phyloP scores from a whole-genome alignment of 352 stramenopile genomes.

The Phytophthora uliginosa region DNA sequence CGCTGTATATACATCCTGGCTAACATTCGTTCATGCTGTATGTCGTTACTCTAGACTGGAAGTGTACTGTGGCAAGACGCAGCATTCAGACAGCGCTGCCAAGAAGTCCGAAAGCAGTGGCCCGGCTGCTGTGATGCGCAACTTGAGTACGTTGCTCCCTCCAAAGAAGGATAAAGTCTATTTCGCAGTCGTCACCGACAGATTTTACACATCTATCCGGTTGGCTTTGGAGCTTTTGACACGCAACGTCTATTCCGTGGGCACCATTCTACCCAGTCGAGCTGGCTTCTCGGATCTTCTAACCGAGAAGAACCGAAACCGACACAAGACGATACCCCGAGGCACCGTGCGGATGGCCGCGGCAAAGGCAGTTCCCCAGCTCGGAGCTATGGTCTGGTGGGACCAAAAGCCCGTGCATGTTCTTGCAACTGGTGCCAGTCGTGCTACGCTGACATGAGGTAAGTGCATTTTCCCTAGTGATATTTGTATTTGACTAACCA shows the following conservation, averaged over 20 bases:
- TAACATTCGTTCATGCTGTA: background rate
- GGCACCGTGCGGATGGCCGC: too few relatives aligned
- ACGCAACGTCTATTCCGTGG: background rate
- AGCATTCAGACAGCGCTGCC: background rate
- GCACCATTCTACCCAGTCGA: background rate
- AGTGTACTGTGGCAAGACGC: background rate
- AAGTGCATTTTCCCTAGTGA: too few relatives aligned
- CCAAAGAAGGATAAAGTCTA: background rate
- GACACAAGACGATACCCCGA: too few relatives aligned
- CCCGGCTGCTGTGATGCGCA: background rate
- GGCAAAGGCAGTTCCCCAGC: too few relatives aligned
- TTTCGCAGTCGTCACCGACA: background rate
- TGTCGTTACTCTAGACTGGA: background rate
- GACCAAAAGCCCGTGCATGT: too few relatives aligned
- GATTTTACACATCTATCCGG: background rate
- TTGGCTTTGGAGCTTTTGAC: background rate
- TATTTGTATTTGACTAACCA: too few relatives aligned
- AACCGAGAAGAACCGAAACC: too few relatives aligned
- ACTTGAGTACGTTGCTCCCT: background rate
- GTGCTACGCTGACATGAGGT: too few relatives aligned
- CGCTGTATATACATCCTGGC: background rate
- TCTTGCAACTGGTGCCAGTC: too few relatives aligned
- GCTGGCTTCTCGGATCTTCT: too few relatives aligned
- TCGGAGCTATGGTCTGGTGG: too few relatives aligned
- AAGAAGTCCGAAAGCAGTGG: background rate